These are phyloP conservation scores for Rhynchosporium secalis DNA, from an alignment of 2,329 filamentous ascomycete species.

Conservation along the genomic window DNA sequence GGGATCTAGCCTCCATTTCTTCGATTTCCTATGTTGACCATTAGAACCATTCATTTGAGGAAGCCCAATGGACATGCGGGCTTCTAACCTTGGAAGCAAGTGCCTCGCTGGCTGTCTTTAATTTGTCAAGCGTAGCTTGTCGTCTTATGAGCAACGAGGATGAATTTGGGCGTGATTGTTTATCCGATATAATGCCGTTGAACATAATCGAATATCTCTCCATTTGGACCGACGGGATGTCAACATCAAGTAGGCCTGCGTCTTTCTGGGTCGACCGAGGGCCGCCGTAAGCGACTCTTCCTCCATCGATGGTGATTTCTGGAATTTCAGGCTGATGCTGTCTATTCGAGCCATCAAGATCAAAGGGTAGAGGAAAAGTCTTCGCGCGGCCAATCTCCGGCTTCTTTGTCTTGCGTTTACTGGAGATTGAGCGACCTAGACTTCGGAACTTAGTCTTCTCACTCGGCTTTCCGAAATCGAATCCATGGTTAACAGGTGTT, in stretches of 20 bases:
- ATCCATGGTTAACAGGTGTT: conserved; percentile 18
- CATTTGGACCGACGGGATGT: conserved; percentile 78
- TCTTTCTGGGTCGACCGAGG: conserved; percentile 11
- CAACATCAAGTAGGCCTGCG: conserved; percentile 62
- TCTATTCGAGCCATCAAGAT: conserved; percentile 21
- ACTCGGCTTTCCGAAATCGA: conserved; percentile 13
- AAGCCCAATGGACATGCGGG: conserved; percentile 20
- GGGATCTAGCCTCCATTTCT: conserved; percentile 37
- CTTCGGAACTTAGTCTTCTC: conserved; percentile 27
- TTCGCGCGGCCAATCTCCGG: conserved; percentile 33
- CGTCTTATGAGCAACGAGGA: conserved; percentile 52
- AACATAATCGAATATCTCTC: conserved; percentile 97
- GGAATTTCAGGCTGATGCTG: conserved; percentile 24
- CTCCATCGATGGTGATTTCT: conserved; percentile 32
- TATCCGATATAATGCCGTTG: conserved; percentile 60
- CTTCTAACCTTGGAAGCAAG: conserved; percentile 41
- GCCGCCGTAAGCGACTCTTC: conserved; percentile 17
- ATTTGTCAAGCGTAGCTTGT: conserved; percentile 58
- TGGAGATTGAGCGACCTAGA: conserved; percentile 31
- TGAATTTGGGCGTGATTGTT: conserved; percentile 37
- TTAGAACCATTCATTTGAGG: conserved; percentile 26
- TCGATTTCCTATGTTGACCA: conserved; percentile 42
- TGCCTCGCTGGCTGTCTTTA: conserved; percentile 55
- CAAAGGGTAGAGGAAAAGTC: conserved; percentile 32
- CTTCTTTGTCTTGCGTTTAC: conserved; percentile 29